These are phyloP conservation scores for Paragyromitra xinjiangensis DNA, from an alignment of 495 filamentous ascomycete species.

Conservation along the genomic window DNA sequence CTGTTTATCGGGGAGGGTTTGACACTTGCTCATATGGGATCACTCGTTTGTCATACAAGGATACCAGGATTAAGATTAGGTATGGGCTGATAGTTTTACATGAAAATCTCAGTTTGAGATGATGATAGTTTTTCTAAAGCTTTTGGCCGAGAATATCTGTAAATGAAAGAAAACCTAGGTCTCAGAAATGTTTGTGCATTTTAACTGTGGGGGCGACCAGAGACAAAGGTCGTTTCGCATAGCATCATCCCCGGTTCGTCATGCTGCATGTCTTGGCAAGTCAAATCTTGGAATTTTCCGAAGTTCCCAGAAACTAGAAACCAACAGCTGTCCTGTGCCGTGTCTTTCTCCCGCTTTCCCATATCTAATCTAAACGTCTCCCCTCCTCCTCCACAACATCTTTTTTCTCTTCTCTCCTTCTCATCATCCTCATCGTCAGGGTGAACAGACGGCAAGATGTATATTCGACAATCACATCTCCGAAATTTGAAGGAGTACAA, in stretches of 20 bases:
- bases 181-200: not conserved
- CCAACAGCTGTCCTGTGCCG: slow-evolving; percentile 38
- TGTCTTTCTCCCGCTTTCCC: slow-evolving; percentile 4
- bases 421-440: slow-evolving; percentile 23
- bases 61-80: not conserved
- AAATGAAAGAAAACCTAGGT: not conserved
- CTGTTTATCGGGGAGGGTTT: not conserved
- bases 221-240: too few species aligned
- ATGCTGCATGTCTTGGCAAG: slow-evolving; percentile 42
- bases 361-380: slow-evolving; percentile 8
- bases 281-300: slow-evolving; percentile 18
- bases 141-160: not conserved
- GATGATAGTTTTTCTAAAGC: not conserved
- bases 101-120: not conserved
- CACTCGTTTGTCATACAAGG: not conserved
- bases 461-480: slow-evolving; percentile 90
- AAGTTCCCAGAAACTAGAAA: slow-evolving; percentile 9
- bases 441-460: slow-evolving; percentile 61
- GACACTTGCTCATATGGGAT: not conserved
- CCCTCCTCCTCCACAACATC: too few species aligned
- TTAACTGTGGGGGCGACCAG: not conserved
- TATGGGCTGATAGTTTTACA: not conserved
- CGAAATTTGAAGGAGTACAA: slow-evolving; percentile 89
- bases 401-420: not conserved
- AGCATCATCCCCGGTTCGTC: slow-evolving; percentile 19